Evolutionary conservation across 768 basidiomycete genomes (phyloP).

Genomic region (Coprinellus aureogranulatus): DNA sequence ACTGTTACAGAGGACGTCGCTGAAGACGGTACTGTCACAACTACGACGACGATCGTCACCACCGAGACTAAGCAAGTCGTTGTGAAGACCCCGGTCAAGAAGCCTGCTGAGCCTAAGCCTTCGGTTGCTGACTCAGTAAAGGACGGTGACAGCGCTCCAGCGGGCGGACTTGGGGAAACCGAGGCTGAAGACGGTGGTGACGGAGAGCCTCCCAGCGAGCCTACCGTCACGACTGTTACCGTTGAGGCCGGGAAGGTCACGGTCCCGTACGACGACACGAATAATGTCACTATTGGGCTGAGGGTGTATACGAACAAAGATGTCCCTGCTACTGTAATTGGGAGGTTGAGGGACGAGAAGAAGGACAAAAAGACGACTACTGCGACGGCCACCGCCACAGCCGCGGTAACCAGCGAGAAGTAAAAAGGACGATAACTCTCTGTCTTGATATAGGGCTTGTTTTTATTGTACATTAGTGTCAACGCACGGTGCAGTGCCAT

Average conservation of each 20-base stretch:
- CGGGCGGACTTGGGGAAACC: neutral
- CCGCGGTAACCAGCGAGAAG: neutral
- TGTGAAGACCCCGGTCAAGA: constrained; percentile 14
- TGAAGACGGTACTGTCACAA: constrained; percentile 26
- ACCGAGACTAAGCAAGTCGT: constrained; percentile 21
- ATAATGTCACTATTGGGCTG: constrained; percentile 39
- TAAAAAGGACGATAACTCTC: constrained; percentile 35
- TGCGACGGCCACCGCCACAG: neutral
- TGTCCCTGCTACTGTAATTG: constrained; percentile 32
- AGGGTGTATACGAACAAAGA: constrained; percentile 47
- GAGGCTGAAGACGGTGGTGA: neutral
- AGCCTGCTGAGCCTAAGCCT: neutral
- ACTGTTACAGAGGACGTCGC: constrained; percentile 7
- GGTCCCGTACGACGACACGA: constrained; percentile 29
- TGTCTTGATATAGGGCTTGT: constrained; percentile 50
- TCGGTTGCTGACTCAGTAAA: no score
- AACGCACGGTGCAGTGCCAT: neutral
- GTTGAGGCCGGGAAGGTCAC: constrained; percentile 19
- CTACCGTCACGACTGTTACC: neutral
- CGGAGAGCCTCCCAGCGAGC: no score
- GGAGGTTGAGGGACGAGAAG: constrained; percentile 35
- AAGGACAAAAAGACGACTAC: constrained; percentile 21
- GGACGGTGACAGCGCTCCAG: no score
- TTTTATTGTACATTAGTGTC: constrained; percentile 20
- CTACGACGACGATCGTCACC: constrained; percentile 25